Percentiles rank a stretch among this genome's conserved stretches.
phyloP scores from a whole-genome alignment of 2,329 filamentous ascomycete species.

The Sordariomycetes sp. region DNA sequence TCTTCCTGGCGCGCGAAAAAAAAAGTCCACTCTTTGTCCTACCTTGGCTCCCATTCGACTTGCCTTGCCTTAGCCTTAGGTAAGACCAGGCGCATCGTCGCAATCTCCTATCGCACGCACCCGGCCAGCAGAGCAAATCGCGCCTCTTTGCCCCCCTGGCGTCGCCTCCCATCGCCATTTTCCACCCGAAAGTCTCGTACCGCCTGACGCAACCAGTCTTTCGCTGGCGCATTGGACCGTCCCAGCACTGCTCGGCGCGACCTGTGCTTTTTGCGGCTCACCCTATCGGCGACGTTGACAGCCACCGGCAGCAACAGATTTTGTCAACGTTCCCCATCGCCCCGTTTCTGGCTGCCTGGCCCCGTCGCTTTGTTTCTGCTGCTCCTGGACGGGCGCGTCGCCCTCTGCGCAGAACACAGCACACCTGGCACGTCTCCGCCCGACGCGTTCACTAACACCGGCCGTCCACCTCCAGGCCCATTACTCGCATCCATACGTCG shows the following conservation, averaged over 20 bases:
- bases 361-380: background rate
- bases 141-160: slow-evolving; percentile 3
- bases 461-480: slow-evolving; percentile 2
- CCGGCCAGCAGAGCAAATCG: background rate
- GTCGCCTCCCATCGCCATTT: slow-evolving; percentile 2
- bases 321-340: background rate
- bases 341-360: background rate
- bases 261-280: too few relatives aligned
- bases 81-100: slow-evolving; percentile 1
- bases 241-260: background rate
- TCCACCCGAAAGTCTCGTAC: slow-evolving; percentile 1
- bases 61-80: background rate
- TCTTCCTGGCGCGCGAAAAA: background rate
- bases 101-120: background rate
- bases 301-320: too few relatives aligned
- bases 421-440: slow-evolving; percentile 1
- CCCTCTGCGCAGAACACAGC: background rate
- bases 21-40: background rate
- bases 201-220: slow-evolving; percentile 1
- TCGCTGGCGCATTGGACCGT: slow-evolving; percentile 1
- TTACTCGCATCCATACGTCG: background rate
- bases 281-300: too few relatives aligned
- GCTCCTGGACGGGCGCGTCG: background rate
- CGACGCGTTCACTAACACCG: slow-evolving; percentile 2
- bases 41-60: background rate